Percentiles rank a stretch among this genome's conserved stretches.
phyloP scores from a whole-genome alignment of 768 basidiomycete genomes.

The Trametes villosa region DNA sequence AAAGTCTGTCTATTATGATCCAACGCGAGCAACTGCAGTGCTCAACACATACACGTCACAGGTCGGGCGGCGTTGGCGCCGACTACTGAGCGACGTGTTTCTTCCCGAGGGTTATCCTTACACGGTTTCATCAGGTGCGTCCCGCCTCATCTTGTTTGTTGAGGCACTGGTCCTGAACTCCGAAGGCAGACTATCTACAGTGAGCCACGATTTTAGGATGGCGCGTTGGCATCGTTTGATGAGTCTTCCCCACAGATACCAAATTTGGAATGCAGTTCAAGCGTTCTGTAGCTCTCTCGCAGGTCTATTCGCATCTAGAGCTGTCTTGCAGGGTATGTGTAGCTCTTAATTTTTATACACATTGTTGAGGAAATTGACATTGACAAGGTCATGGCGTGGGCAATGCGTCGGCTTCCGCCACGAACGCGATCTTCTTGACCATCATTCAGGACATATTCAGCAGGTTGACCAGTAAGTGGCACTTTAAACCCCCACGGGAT shows the following conservation, averaged over 20 bases:
- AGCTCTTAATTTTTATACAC: neutral
- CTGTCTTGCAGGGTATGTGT: constrained; percentile 65
- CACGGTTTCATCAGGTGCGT: constrained; percentile 61
- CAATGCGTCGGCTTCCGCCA: constrained; percentile 65
- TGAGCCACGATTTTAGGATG: neutral
- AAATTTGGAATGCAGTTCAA: constrained; percentile 67
- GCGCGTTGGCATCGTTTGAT: neutral
- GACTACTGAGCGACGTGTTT: constrained; percentile 51
- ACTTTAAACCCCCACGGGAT: neutral
- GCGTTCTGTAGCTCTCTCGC: constrained; percentile 73
- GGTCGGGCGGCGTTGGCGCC: constrained; percentile 9
- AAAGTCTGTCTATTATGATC: neutral
- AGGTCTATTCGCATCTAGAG: constrained; percentile 64
- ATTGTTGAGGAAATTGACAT: neutral
- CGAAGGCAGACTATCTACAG: constrained; percentile 21
- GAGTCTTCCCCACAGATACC: constrained; percentile 49
- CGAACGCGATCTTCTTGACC: constrained; percentile 64
- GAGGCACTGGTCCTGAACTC: neutral
- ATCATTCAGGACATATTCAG: constrained; percentile 69
- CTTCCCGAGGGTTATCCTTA: constrained; percentile 65
- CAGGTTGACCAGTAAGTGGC: constrained; percentile 60
- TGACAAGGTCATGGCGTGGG: constrained; percentile 70
- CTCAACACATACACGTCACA: neutral
- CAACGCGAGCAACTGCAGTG: too few relatives aligned
- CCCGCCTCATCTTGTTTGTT: neutral